Evolutionary conservation across 768 basidiomycete genomes (phyloP), one percentile per base, ranked within the genome.

Genomic region (Leucosporidium scottii): DNA sequence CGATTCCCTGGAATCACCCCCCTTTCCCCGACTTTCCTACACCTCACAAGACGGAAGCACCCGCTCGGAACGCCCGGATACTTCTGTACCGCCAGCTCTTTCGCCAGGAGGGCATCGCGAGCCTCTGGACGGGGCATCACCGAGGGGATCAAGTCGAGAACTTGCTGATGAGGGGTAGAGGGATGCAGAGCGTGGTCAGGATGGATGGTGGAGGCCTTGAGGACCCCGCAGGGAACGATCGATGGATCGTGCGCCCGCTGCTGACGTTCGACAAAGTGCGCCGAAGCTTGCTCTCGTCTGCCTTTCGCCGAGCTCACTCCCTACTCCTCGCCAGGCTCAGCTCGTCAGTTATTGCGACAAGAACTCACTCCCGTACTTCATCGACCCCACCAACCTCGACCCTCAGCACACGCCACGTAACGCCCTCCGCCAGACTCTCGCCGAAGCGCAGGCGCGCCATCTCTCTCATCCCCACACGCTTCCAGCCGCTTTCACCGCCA

Each of bases 91-190:
- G 39, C 12, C 30, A 36, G 23, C 25, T 58, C 17, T 36, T 58
- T 23, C 21, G 23, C 8, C 23, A 36, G 34, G 36, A 58, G 34
- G 7, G 34, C 9, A n/a, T 58, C 7, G 57, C 23, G 12, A 58
- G 30, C 12, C 36, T 58, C 10, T 58, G 57, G 57, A 58, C 39
- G 57, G 57, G 34, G 17, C 57, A 58, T 25, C 57, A 58, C 25
- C 34, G 57, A 21, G 57, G 31, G 17, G 57, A 58, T 39, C 57
- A 58, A n/a, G 57, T 39, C 21, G 57, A 58, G 57, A 58, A 58
- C 36, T 17, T 36, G 34, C 34, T 58, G 57, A 18, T 58, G 36
- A 36, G 57, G 36, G 57, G 57, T 4, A n/a, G 39, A 21, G 57
- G 36, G 12, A 58, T 58, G 57, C 17, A 36, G 21, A 25, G 34